phyloP scores from a whole-genome alignment of 371 early-diverging fungal species.

The Blakeslea trispora region DNA sequence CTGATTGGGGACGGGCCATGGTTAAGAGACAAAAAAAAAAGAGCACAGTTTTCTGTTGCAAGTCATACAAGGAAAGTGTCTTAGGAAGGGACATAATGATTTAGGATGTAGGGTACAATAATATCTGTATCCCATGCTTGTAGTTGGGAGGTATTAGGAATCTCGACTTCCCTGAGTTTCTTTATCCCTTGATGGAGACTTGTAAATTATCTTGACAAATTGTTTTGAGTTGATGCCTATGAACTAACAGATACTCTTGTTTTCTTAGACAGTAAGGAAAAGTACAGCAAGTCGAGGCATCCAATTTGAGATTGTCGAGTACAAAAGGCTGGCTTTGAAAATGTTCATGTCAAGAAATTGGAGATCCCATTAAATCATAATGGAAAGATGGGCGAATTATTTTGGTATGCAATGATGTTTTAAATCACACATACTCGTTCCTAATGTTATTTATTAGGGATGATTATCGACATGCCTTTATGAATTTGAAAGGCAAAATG shows the following conservation, averaged over 20 bases:
- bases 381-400: conserved; percentile 21
- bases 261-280: not conserved
- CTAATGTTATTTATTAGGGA: conserved; percentile 18
- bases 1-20: no score
- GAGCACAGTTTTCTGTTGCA: no score
- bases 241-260: no score
- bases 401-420: conserved; percentile 25
- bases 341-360: not conserved
- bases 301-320: conserved; percentile 4
- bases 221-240: no score
- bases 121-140: no score
- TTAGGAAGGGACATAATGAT: no score
- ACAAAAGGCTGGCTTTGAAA: conserved; percentile 13
- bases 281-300: conserved; percentile 12
- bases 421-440: conserved; percentile 12
- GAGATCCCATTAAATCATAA: conserved; percentile 28
- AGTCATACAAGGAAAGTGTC: no score
- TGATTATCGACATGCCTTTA: conserved; percentile 25
- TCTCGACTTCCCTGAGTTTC: no score
- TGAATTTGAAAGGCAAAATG: conserved; percentile 20
- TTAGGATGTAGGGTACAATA: no score
- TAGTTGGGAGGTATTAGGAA: no score
- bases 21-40: no score
- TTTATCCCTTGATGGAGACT: conserved; percentile 2
- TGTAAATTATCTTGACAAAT: no score